Percentiles rank a stretch among this genome's conserved stretches.
phyloP scores from a whole-genome alignment of 2,329 filamentous ascomycete species.

The Calonectria crousiana region DNA sequence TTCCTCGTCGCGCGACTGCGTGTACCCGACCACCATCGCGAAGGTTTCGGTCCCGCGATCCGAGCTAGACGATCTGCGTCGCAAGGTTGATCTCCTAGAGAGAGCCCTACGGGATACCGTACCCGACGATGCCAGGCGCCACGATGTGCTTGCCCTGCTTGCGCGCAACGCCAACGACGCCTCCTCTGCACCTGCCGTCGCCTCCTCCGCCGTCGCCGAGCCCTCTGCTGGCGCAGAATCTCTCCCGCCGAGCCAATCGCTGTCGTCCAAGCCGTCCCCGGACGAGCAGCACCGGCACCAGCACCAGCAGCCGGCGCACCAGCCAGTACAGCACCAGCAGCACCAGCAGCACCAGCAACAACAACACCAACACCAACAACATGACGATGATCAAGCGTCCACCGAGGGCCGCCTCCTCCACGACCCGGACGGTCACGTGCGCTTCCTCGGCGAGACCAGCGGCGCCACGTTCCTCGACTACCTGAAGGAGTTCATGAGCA shows the following conservation, averaged over 20 bases:
- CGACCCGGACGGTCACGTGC: conserved; percentile 57
- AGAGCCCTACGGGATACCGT: conserved; percentile 52
- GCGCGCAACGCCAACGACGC: conserved; percentile 31
- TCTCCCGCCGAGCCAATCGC: neutral
- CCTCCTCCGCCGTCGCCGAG: neutral
- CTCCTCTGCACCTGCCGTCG: conserved; percentile 30
- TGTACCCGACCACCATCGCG: conserved; percentile 59
- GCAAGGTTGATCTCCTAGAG: conserved; percentile 56
- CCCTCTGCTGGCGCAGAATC: neutral
- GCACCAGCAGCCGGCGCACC: neutral
- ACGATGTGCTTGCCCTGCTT: conserved; percentile 47
- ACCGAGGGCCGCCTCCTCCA: conserved; percentile 57
- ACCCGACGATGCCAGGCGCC: conserved; percentile 50
- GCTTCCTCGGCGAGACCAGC: conserved; percentile 63
- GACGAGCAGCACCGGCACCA: neutral
- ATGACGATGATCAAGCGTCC: conserved; percentile 40
- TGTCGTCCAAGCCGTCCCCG: neutral
- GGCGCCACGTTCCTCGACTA: conserved; percentile 63
- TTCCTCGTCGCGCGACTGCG: conserved; percentile 57
- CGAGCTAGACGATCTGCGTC: conserved; percentile 57
- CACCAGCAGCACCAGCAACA: conserved; percentile 17
- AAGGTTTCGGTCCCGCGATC: conserved; percentile 57
- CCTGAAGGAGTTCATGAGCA: conserved; percentile 61
- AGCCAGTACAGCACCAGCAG: conserved; percentile 15
- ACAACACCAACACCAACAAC: conserved; percentile 30